Conservation (phyloP, 345 rosid genomes). For the Diplotaxis tenuifolia region DNA sequence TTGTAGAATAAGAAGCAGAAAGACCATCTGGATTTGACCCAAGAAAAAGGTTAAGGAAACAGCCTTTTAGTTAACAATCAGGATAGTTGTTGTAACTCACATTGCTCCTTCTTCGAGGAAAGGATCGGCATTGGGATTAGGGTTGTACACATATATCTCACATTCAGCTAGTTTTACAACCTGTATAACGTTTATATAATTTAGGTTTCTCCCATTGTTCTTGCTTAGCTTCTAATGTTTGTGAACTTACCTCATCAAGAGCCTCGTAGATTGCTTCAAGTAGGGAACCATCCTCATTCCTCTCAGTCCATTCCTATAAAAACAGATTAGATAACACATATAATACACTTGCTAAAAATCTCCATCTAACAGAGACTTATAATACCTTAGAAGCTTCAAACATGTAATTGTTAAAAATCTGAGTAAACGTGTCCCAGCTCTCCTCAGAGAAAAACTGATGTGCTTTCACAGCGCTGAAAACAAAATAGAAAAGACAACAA, state of each 20-base stretch:
- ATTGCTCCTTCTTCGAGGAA: slow-evolving; percentile 80
- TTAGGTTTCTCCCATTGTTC: slow-evolving; percentile 19
- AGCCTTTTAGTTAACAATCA: neutral
- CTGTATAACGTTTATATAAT: slow-evolving; percentile 42
- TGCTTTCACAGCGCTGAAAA: slow-evolving; percentile 84
- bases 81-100: slow-evolving; percentile 42
- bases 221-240: neutral
- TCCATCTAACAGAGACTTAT: slow-evolving; percentile 4
- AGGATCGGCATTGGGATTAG: slow-evolving; percentile 81
- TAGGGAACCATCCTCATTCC: slow-evolving; percentile 64
- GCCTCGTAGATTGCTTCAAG: slow-evolving; percentile 76
- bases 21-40: slow-evolving; percentile 67
- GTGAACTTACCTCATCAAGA: slow-evolving; percentile 77
- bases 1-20: slow-evolving; percentile 94
- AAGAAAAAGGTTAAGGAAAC: neutral
- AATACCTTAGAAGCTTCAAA: slow-evolving; percentile 90
- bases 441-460: slow-evolving; percentile 92
- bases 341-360: neutral
- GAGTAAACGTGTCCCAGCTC: slow-evolving; percentile 78
- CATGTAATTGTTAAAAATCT: slow-evolving; percentile 79
- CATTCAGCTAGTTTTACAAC: slow-evolving; percentile 85
- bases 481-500: slow-evolving; percentile 35
- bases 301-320: slow-evolving; percentile 73
- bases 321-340: neutral
- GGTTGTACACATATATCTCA: slow-evolving; percentile 82